Percentiles rank a stretch among this genome's conserved stretches.
Evolutionary conservation across 1,284 basidiomycete genomes (phyloP).

Genomic region (Porogramme epimiltina): DNA sequence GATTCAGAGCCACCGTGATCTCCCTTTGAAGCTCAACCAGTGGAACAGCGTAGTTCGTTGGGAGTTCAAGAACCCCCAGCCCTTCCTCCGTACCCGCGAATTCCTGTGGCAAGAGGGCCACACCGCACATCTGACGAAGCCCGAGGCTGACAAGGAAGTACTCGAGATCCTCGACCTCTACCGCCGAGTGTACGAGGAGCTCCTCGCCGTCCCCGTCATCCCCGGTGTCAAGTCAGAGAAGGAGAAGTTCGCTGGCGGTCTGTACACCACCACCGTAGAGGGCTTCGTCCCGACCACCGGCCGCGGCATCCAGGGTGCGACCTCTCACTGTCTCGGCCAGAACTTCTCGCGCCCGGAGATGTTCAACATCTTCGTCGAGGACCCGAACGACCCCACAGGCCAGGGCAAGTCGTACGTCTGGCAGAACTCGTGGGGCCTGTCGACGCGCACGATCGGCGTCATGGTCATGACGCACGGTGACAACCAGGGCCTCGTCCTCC

Average conservation of each 20-base stretch:
- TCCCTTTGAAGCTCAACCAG: conserved; percentile 96
- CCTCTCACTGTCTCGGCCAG: conserved; percentile 96
- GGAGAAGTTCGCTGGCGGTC: conserved; percentile 98
- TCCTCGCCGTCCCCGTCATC: conserved; percentile 96
- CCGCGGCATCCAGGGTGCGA: conserved; percentile 97
- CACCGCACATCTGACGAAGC: conserved; percentile 89
- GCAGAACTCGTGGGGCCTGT: conserved; percentile 99
- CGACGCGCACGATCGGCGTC: conserved; percentile 95
- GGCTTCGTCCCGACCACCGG: conserved; percentile 98
- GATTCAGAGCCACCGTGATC: conserved; percentile 97
- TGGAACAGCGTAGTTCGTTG: conserved; percentile 99
- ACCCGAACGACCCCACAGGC: conserved; percentile 76
- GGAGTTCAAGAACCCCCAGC: conserved; percentile 99
- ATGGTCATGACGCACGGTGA: conserved; percentile 99
- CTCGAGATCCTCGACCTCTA: conserved; percentile 95
- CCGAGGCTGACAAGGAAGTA: conserved; percentile 92
- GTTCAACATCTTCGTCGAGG: conserved; percentile 98
- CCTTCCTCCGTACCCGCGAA: conserved; percentile 98
- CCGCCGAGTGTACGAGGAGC: conserved; percentile 94
- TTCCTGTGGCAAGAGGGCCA: conserved; percentile 99
- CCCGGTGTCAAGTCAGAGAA: conserved; percentile 98
- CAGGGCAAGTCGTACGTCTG: conserved; percentile 82
- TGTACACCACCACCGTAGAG: conserved; percentile 98
- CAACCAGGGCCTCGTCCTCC: conserved; percentile 95
- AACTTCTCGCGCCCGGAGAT: conserved; percentile 96